Evolutionary conservation across 345 rosid species (phyloP).

Genomic region (Eucalyptus rudis): DNA sequence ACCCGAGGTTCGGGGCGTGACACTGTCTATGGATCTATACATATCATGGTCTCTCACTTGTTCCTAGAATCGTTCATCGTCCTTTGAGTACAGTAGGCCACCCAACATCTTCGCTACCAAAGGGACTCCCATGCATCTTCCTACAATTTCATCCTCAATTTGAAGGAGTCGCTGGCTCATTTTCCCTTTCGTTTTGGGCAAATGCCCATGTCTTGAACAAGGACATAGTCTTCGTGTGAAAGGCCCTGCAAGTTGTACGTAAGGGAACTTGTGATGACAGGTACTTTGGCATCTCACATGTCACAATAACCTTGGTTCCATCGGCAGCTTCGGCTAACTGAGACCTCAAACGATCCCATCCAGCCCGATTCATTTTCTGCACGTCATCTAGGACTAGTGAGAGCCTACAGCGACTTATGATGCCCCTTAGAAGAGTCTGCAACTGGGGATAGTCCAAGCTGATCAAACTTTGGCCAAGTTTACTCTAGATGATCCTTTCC

Average conservation of each 20-base stretch:
- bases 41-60: background rate
- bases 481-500: background rate
- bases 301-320: background rate
- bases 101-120: background rate
- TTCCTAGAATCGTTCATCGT: background rate
- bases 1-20: too few relatives aligned
- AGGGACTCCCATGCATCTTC: background rate
- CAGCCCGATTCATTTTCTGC: background rate
- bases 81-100: background rate
- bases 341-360: background rate
- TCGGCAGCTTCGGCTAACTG: background rate
- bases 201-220: background rate
- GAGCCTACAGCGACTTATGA: background rate
- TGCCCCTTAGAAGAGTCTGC: background rate
- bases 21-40: background rate
- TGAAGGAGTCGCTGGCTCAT: background rate
- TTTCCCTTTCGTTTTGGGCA: background rate
- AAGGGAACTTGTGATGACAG: background rate
- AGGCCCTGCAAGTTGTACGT: background rate
- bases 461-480: background rate
- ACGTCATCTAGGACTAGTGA: background rate
- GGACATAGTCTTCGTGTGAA: background rate
- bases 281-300: background rate
- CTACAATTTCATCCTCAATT: background rate
- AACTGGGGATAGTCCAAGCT: background rate